A percentile compares a stretch with the other conserved stretches of the same genome.
Evolutionary conservation across 23 red algal species (phyloP).

Genomic region (Cyanidiococcus yangmingshanensis): DNA sequence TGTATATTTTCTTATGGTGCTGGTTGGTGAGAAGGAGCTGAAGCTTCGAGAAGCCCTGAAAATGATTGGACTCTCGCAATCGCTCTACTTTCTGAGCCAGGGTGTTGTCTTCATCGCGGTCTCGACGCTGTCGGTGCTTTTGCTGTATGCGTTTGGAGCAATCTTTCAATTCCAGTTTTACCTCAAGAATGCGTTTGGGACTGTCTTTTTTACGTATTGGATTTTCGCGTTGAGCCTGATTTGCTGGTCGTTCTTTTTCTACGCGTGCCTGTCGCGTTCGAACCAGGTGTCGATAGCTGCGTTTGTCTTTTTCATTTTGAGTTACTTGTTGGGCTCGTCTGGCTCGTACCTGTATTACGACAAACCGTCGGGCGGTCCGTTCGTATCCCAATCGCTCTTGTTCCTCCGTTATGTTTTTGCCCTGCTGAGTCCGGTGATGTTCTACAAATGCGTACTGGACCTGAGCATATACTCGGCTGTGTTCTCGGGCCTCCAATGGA

Average conservation of each 20-base stretch:
- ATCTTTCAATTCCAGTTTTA: constrained; percentile 67
- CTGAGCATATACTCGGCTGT: constrained; percentile 34
- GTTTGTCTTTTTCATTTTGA: constrained; percentile 69
- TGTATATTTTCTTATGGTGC: constrained; percentile 61
- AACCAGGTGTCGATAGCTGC: constrained; percentile 21
- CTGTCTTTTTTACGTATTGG: constrained; percentile 69
- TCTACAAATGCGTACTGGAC: constrained; percentile 57
- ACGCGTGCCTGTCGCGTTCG: constrained; percentile 28
- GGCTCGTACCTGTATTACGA: constrained; percentile 44
- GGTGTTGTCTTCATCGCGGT: constrained; percentile 34
- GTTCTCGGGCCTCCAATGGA: constrained; percentile 21
- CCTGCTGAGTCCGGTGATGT: constrained; percentile 56
- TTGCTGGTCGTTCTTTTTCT: constrained; percentile 54
- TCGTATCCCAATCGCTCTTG: constrained; percentile 27
- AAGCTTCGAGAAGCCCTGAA: constrained; percentile 62
- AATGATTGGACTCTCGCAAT: constrained; percentile 55
- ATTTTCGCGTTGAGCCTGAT: constrained; percentile 61
- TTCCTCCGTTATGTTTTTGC: constrained; percentile 83
- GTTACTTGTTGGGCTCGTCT: constrained; percentile 37
- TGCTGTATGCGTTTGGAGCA: constrained; percentile 71
- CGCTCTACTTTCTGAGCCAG: constrained; percentile 63
- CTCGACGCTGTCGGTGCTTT: constrained; percentile 25
- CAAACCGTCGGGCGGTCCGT: constrained; percentile 41
- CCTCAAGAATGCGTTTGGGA: constrained; percentile 32
- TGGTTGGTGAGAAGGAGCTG: constrained; percentile 55